Conservation (phyloP, 768 basidiomycete genomes). For the Boletus rubropictus region DNA sequence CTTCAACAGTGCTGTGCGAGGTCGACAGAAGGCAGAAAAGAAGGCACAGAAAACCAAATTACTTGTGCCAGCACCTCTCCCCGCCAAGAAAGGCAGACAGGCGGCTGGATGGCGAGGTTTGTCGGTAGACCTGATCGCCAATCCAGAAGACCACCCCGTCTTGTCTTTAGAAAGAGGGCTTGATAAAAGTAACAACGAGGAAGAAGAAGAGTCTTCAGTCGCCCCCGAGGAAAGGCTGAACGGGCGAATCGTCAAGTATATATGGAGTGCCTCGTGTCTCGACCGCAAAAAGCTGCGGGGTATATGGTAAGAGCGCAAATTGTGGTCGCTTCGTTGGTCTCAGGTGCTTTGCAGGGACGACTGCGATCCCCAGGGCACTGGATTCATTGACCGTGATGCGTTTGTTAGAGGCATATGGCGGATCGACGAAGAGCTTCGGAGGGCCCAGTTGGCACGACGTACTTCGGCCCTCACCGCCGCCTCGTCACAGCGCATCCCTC, state of each 20-base stretch:
- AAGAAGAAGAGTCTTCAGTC: slow-evolving; percentile 28
- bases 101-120: slow-evolving; percentile 72
- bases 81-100: slow-evolving; percentile 42
- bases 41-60: slow-evolving; percentile 24
- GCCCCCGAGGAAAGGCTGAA: slow-evolving; percentile 45
- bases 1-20: slow-evolving; percentile 55
- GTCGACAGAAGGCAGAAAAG: slow-evolving; percentile 37
- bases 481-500: slow-evolving; percentile 32
- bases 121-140: slow-evolving; percentile 60
- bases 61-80: slow-evolving; percentile 33
- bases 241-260: slow-evolving; percentile 48
- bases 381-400: slow-evolving; percentile 56
- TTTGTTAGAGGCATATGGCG: slow-evolving; percentile 83
- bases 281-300: slow-evolving; percentile 46
- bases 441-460: slow-evolving; percentile 40
- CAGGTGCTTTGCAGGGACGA: slow-evolving; percentile 48
- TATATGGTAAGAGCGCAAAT: slow-evolving; percentile 53
- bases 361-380: slow-evolving; percentile 52
- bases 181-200: slow-evolving; percentile 16
- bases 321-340: background rate
- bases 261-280: slow-evolving; percentile 62
- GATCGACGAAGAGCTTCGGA: slow-evolving; percentile 77
- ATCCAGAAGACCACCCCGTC: slow-evolving; percentile 31
- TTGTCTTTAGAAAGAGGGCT: slow-evolving; percentile 11
- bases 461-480: slow-evolving; percentile 30